Evolutionary conservation across 2,329 filamentous ascomycete genomes (phyloP).

Genomic region (Akanthomyces dipterigenus): DNA sequence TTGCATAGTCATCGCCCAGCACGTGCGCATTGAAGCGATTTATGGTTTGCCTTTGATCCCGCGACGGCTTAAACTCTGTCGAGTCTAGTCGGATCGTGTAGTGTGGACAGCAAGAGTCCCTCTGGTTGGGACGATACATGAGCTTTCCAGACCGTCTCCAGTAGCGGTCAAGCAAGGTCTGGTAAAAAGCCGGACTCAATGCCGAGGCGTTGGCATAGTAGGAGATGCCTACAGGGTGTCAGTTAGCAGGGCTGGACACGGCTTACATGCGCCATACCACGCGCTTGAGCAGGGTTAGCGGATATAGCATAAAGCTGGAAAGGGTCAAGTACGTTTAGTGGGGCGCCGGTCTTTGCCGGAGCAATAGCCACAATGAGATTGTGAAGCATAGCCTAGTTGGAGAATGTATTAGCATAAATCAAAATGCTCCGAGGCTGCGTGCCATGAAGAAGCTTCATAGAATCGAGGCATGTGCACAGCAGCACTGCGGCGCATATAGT

Average conservation of each 20-base stretch:
- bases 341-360: constrained; percentile 40
- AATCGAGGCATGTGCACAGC: not conserved
- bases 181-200: constrained; percentile 61
- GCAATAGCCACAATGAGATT: constrained; percentile 48
- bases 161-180: constrained; percentile 63
- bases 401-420: not conserved
- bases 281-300: constrained; percentile 1
- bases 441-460: not conserved
- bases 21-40: constrained; percentile 72
- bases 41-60: constrained; percentile 67
- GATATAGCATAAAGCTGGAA: not conserved
- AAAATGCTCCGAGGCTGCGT: too few relatives aligned
- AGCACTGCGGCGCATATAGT: not conserved
- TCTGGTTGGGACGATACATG: constrained; percentile 72
- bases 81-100: constrained; percentile 75
- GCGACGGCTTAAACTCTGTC: constrained; percentile 55
- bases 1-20: constrained; percentile 60
- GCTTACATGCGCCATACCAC: not conserved
- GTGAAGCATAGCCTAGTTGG: constrained; percentile 42
- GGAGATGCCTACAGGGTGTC: constrained; percentile 50
- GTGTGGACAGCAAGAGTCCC: constrained; percentile 81
- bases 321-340: constrained; percentile 36
- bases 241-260: not conserved
- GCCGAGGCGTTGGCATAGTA: constrained; percentile 62
- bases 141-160: constrained; percentile 69